phyloP scores from a whole-genome alignment of 805 yeast species.

The Spathaspora hagerdaliae region DNA sequence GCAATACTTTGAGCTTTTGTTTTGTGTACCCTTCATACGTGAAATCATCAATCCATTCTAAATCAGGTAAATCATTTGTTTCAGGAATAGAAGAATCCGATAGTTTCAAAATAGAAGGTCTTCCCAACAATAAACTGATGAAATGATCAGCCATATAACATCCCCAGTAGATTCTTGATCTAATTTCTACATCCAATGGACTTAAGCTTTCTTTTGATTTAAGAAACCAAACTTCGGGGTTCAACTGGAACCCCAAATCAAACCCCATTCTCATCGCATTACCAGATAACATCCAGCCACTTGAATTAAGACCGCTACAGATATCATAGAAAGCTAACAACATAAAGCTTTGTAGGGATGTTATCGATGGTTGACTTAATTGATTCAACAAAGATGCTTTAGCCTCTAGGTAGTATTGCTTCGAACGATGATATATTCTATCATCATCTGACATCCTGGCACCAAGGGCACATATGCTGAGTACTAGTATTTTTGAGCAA shows the following conservation, averaged over 20 bases:
- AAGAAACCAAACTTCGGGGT: constrained; percentile 57
- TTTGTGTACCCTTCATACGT: constrained; percentile 27
- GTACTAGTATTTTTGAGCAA: constrained; percentile 52
- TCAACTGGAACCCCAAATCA: constrained; percentile 60
- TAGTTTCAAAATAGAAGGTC: constrained; percentile 52
- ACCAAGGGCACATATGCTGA: constrained; percentile 58
- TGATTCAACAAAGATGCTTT: constrained; percentile 37
- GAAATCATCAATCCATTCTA: constrained; percentile 60
- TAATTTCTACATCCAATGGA: constrained; percentile 51
- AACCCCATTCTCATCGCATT: constrained; percentile 62
- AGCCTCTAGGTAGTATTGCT: constrained; percentile 45
- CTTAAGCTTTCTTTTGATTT: constrained; percentile 36
- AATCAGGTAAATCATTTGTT: constrained; percentile 55
- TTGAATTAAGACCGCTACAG: constrained; percentile 53
- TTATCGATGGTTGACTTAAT: constrained; percentile 45
- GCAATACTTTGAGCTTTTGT: constrained; percentile 11
- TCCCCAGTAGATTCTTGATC: constrained; percentile 66
- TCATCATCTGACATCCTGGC: constrained; percentile 46
- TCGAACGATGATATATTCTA: constrained; percentile 36
- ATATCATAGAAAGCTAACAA: constrained; percentile 59
- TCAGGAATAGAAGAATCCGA: constrained; percentile 60
- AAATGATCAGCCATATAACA: constrained; percentile 62
- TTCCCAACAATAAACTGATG: constrained; percentile 54
- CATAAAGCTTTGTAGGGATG: constrained; percentile 57
- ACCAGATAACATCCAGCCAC: constrained; percentile 64